phyloP scores from a whole-genome alignment of 2,329 filamentous ascomycete genomes.

The Penicillium olsonii region DNA sequence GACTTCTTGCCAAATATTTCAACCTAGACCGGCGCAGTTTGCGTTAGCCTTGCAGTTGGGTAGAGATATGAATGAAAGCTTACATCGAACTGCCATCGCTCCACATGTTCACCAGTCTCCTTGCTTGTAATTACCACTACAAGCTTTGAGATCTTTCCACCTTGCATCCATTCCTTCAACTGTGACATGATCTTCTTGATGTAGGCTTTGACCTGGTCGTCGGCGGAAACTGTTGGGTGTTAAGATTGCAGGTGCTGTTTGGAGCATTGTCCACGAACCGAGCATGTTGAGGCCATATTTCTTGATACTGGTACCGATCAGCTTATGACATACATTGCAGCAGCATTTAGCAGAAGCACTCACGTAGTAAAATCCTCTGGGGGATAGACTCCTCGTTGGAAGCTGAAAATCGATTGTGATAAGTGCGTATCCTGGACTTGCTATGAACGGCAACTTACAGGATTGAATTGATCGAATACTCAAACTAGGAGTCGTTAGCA shows the following conservation, averaged over 20 bases:
- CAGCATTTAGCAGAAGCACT: constrained; percentile 32
- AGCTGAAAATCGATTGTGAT: constrained; percentile 54
- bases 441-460: constrained; percentile 58
- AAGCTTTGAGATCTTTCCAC: constrained; percentile 94
- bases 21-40: constrained; percentile 42
- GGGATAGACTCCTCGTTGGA: constrained; percentile 81
- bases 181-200: constrained; percentile 99
- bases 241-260: not conserved
- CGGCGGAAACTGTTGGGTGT: constrained; percentile 69
- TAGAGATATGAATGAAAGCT: constrained; percentile 23
- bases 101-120: constrained; percentile 92
- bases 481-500: constrained; percentile 62
- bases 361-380: constrained; percentile 95
- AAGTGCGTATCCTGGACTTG: not conserved
- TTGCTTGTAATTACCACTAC: constrained; percentile 97
- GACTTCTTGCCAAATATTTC: constrained; percentile 58
- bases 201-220: constrained; percentile 98
- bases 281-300: constrained; percentile 99
- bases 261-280: constrained; percentile 48
- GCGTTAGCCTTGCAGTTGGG: constrained; percentile 10
- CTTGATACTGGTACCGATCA: constrained; percentile 64
- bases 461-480: constrained; percentile 98
- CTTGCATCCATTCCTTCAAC: constrained; percentile 96
- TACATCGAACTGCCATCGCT: constrained; percentile 98
- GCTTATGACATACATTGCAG: not conserved